phyloP scores from a whole-genome alignment of 257 asterid species.

The Plantago major region DNA sequence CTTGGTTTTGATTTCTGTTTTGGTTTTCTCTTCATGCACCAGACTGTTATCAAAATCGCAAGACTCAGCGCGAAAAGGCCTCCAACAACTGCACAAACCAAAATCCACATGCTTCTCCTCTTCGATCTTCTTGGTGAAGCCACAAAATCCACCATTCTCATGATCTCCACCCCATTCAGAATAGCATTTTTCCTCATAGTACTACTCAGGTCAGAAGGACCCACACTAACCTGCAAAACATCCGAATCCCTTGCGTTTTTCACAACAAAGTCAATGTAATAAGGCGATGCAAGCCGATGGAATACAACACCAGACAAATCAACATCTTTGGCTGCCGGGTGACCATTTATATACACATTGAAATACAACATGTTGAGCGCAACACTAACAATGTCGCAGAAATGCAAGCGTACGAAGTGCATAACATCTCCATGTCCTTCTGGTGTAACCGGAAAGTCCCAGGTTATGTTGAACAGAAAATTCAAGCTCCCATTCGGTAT shows the following conservation, averaged over 20 bases:
- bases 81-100: conserved; percentile 39
- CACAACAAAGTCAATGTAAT: conserved; percentile 62
- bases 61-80: conserved; percentile 31
- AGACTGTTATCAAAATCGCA: conserved; percentile 20
- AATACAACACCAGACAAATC: conserved; percentile 52
- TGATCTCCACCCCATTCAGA: conserved; percentile 76
- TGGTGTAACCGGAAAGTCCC: conserved; percentile 56
- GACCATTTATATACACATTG: conserved; percentile 54
- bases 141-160: conserved; percentile 49
- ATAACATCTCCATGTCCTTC: conserved; percentile 11
- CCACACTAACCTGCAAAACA: conserved; percentile 43
- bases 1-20: conserved; percentile 26
- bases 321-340: conserved; percentile 56
- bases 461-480: conserved; percentile 52
- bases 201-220: conserved; percentile 65
- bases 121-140: conserved; percentile 11
- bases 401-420: conserved; percentile 63
- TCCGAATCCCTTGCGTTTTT: conserved; percentile 28
- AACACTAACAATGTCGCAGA: conserved; percentile 64
- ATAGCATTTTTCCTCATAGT: conserved; percentile 63
- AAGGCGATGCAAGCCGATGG: conserved; percentile 64
- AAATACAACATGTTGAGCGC: conserved; percentile 53
- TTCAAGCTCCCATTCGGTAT: conserved; percentile 32
- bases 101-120: conserved; percentile 36
- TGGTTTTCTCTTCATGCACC: conserved; percentile 32